These are phyloP conservation scores for Pulicaria dysenterica DNA, from an alignment of 129 eudicot genomes.

Conservation along the genomic window DNA sequence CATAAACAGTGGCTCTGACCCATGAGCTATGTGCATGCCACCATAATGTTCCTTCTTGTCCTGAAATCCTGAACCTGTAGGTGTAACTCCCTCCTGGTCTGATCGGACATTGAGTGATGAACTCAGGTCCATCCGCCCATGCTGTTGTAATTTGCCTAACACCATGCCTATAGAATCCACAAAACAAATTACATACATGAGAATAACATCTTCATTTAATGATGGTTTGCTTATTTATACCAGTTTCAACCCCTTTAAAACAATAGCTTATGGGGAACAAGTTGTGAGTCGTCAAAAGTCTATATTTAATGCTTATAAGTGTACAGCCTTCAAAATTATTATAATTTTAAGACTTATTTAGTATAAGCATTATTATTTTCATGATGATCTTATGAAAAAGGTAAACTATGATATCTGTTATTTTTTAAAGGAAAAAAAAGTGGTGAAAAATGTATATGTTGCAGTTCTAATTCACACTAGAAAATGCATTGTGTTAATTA, in stretches of 20 bases:
- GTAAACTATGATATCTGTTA: too few relatives aligned
- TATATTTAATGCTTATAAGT: neutral
- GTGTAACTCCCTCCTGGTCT: constrained; percentile 95
- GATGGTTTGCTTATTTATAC: neutral
- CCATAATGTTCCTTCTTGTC: constrained; percentile 99
- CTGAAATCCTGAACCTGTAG: constrained; percentile 71
- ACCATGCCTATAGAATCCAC: constrained; percentile 66
- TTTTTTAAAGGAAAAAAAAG: too few relatives aligned
- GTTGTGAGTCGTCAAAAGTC: neutral
- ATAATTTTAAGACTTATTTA: too few relatives aligned
- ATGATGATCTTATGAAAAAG: too few relatives aligned
- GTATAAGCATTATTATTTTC: too few relatives aligned
- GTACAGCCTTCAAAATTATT: too few relatives aligned
- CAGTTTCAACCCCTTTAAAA: neutral
- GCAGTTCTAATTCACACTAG: neutral
- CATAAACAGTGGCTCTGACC: constrained; percentile 95
- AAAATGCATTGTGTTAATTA: constrained; percentile 7
- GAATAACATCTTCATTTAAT: neutral
- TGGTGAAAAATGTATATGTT: neutral
- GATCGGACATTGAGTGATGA: constrained; percentile 94
- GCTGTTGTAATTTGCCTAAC: constrained; percentile 90
- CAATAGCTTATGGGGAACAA: too few relatives aligned
- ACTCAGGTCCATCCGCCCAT: constrained; percentile 99
- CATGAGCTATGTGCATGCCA: constrained; percentile 99
- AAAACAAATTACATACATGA: neutral